These are phyloP conservation scores for Noccaea bulbosa DNA, from an alignment of 345 rosid species.

Conservation along the genomic window DNA sequence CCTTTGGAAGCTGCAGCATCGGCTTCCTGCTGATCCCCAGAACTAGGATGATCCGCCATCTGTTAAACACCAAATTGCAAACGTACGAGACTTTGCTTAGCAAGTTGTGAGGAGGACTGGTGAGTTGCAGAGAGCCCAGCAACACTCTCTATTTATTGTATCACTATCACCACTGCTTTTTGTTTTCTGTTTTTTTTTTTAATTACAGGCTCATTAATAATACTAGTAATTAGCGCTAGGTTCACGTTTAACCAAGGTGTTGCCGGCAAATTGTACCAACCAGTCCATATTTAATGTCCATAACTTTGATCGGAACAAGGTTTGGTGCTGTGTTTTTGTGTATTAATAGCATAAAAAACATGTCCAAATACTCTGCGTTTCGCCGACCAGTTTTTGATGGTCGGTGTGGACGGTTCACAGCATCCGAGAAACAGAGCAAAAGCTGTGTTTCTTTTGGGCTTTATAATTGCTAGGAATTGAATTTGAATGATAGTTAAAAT, in stretches of 20 bases:
- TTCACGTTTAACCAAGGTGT: conserved; percentile 24
- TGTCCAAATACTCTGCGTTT: conserved; percentile 22
- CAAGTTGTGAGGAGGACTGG: background rate
- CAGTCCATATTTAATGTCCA: background rate
- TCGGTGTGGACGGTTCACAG: conserved; percentile 40
- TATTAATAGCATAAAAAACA: conserved; percentile 25
- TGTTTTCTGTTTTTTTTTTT: background rate
- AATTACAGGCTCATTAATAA: conserved; percentile 5
- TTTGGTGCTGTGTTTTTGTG: background rate
- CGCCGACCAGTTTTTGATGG: conserved; percentile 29
- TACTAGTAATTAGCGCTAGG: conserved; percentile 5
- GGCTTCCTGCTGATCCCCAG: conserved; percentile 33
- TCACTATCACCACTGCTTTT: conserved; percentile 20
- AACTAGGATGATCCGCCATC: conserved; percentile 49
- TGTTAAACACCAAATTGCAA: conserved; percentile 2
- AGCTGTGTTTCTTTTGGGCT: background rate
- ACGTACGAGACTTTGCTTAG: conserved; percentile 11
- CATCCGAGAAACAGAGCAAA: conserved; percentile 14
- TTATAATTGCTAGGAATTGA: background rate
- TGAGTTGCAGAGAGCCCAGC: conserved; percentile 23
- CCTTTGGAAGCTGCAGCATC: conserved; percentile 42
- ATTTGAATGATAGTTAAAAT: background rate
- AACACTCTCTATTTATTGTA: conserved; percentile 31
- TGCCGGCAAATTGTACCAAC: conserved; percentile 23
- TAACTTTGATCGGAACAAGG: conserved; percentile 21